Base-by-base conservation (phyloP, 2,329 filamentous ascomycete species). In the Ophidiomyces ophidiicola region DNA sequence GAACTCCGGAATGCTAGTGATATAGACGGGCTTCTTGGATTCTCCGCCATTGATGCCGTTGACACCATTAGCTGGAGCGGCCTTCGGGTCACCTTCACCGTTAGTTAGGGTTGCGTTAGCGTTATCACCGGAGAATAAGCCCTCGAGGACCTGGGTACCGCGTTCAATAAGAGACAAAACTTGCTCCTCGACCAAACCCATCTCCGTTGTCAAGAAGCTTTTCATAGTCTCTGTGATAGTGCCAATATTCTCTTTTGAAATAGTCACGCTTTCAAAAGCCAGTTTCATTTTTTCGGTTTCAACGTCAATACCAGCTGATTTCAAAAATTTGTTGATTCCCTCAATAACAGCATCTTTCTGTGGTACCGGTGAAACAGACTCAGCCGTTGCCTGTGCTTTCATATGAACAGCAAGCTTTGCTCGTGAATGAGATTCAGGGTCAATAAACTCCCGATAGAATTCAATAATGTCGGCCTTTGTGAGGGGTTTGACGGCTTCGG, bases 341-440 rank as follows among this genome's bases (percentile, higher is more conserved):
- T 59, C 55, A 3, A 65, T 44, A 7, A 73, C 51, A 45, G 62
- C 58, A 46, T 58, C 46, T 1, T 59, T 39, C 32, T 44, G 40
- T 12, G 49, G 49, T 23, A 46, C 44, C 5, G 48, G 43, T 18
- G 50, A 49, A 23, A 53, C 55, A 3, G 61, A 60, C 18, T 67
- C 65, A 19, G 70, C 67, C 36, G 65, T 63, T 2, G 73, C 71
- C 53, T 88, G 82, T 0, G 88, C 88, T 40, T 80, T 72, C 17
- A 96, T 68, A 54, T 96, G 82, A 11, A 94, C 76, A 0, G 84
- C 78, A 5, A 92, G 62, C 56, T 94, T 94, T n/a, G 85, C 78
- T 34, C 90, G 76, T 0, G 66, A 67, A 0, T 71, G 61, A 2
- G 88, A 94, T 1, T 69, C 63, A 0, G 87, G 86, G 44, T 77